Evolutionary conservation across 2,329 filamentous ascomycete species (phyloP).

Genomic region (Zymoseptoria brevis): DNA sequence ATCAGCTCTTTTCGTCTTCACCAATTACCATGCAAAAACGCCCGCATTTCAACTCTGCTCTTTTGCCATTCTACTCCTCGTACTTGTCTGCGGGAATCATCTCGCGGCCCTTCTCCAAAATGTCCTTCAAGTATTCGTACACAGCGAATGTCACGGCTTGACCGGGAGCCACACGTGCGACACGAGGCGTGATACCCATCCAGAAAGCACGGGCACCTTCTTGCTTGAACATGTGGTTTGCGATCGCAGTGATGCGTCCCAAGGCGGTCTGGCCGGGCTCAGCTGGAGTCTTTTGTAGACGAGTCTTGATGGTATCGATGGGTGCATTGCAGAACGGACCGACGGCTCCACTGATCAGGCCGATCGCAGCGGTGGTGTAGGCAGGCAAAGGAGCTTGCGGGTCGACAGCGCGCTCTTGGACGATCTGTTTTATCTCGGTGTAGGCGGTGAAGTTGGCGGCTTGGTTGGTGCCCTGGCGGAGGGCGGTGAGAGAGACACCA

Average conservation of each 20-base stretch:
- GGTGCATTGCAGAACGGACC: constrained; percentile 93
- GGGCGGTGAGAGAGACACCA: constrained; percentile 84
- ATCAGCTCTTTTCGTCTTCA: background rate
- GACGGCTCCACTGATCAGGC: constrained; percentile 86
- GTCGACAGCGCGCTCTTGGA: constrained; percentile 66
- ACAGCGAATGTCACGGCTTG: constrained; percentile 69
- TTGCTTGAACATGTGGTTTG: constrained; percentile 58
- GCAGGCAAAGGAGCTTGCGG: constrained; percentile 63
- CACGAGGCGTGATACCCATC: constrained; percentile 95
- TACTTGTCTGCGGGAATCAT: constrained; percentile 41
- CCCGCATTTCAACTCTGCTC: background rate
- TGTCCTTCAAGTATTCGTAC: constrained; percentile 45
- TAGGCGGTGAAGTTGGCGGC: constrained; percentile 99
- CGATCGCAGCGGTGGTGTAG: constrained; percentile 87
- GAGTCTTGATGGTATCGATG: constrained; percentile 98
- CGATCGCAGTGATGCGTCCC: constrained; percentile 68
- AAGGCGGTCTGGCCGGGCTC: constrained; percentile 70
- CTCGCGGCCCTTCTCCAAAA: constrained; percentile 42
- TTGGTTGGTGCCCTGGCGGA: constrained; percentile 94
- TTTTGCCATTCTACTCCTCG: constrained; percentile 37
- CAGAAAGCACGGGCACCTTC: constrained; percentile 94
- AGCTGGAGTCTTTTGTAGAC: constrained; percentile 82
- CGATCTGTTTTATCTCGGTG: constrained; percentile 75
- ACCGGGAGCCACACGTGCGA: constrained; percentile 94
- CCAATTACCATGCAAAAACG: background rate